Evolutionary conservation across 2,329 filamentous ascomycete species (phyloP), one percentile per base, ranked within the genome.

Genomic region (Sphaerulina populicola): DNA sequence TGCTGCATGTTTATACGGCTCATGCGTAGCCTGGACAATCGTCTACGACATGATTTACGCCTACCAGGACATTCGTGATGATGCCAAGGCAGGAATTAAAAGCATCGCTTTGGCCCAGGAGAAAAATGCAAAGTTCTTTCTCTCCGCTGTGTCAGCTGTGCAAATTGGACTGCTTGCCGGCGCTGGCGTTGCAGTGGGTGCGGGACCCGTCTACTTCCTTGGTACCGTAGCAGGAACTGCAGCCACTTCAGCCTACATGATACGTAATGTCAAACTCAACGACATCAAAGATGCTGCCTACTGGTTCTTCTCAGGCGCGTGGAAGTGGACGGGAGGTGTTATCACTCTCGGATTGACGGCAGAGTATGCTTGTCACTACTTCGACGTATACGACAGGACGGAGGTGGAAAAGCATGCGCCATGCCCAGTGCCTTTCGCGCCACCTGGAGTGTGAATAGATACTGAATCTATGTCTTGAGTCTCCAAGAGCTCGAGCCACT

Each of bases 1-100:
- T 1, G 85, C 86, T 1, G 79, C 75, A 2, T 79, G 79, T 51
- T 72, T 94, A 44, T 94, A 94, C 65, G 72, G 78, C 9, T 88
- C 85, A 39, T 93, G 89, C 60, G 75, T 93, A 21, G 82, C 86
- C 2, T 94, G 89, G 89, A 94, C 88, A 0, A 77, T 94, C 23
- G 71, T 94, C 36, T 94, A 94, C 67, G 88, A 94, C 67, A 94
- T 93, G 81, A 88, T 94, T 30, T 94, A 94, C 68, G 88, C 88
- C 11, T 88, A 94, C 66, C 91, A 93, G 82, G 88, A 94, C 62
- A 85, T 91, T 67, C 83, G 83, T 63, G 88, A 94, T 61, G 88
- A 94, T 64, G 81, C 76, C 55, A 89, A 88, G 68, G 88, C 84
- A 0, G 89, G 88, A 7, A 93, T 94, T 71, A 94, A 91, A 73